Conservation (phyloP, 2,329 filamentous ascomycete genomes). For the Capronia epimyces region DNA sequence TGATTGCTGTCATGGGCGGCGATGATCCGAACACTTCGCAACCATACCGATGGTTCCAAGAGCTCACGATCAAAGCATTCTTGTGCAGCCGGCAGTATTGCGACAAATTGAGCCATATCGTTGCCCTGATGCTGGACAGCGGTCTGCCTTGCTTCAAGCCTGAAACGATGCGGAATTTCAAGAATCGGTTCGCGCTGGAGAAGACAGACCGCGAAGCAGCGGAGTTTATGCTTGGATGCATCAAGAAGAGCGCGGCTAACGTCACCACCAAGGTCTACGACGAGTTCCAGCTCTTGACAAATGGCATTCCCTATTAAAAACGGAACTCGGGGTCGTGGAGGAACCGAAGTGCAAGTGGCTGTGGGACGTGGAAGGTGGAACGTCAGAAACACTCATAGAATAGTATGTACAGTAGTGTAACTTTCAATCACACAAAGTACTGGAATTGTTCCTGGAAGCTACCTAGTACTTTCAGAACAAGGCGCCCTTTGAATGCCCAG, state of each 20-base stretch:
- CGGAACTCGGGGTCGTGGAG: neutral
- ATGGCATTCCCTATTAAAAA: slow-evolving; percentile 83
- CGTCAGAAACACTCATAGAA: neutral
- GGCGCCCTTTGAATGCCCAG: neutral
- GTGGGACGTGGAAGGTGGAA: neutral
- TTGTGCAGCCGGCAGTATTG: slow-evolving; percentile 78
- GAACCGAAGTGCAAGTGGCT: neutral
- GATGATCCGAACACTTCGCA: slow-evolving; percentile 63
- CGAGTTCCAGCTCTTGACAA: slow-evolving; percentile 94
- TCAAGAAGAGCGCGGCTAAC: slow-evolving; percentile 84
- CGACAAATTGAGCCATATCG: slow-evolving; percentile 83
- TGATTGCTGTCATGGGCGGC: slow-evolving; percentile 97
- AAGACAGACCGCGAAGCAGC: slow-evolving; percentile 88
- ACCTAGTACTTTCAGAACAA: neutral
- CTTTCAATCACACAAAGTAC: neutral
- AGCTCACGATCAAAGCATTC: slow-evolving; percentile 93
- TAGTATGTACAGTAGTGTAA: slow-evolving; percentile 9
- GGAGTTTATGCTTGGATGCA: slow-evolving; percentile 83
- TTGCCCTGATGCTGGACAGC: slow-evolving; percentile 91
- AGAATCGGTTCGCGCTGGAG: slow-evolving; percentile 85
- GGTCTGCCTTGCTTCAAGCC: slow-evolving; percentile 97
- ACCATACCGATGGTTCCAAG: slow-evolving; percentile 91
- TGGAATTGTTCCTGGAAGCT: neutral
- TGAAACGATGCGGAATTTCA: slow-evolving; percentile 87
- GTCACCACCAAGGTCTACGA: slow-evolving; percentile 94